These are phyloP conservation scores for Tetrapisispora fleetii DNA, from an alignment of 805 yeast species.

Conservation along the genomic window DNA sequence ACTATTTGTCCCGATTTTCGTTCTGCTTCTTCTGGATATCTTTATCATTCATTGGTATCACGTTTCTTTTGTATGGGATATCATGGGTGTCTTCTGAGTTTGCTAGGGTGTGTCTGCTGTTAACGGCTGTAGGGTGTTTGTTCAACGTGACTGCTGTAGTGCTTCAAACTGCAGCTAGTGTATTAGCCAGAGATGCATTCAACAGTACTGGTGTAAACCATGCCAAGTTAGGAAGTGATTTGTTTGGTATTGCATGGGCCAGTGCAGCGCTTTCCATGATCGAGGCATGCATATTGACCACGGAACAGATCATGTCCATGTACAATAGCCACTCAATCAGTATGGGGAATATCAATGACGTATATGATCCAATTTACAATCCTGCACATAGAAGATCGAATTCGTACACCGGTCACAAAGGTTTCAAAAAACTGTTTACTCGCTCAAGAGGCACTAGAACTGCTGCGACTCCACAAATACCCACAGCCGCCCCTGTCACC, in stretches of 20 bases:
- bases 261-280: conserved; percentile 36
- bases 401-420: neutral
- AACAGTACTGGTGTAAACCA: conserved; percentile 30
- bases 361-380: neutral
- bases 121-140: conserved; percentile 42
- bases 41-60: conserved; percentile 51
- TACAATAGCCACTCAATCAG: neutral
- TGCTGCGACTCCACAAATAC: neutral
- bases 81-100: conserved; percentile 47
- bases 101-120: conserved; percentile 44
- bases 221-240: conserved; percentile 45
- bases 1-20: conserved; percentile 55
- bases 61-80: conserved; percentile 46
- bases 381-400: neutral
- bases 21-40: conserved; percentile 55
- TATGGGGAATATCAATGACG: neutral
- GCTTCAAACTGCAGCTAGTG: conserved; percentile 66
- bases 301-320: neutral
- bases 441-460: neutral
- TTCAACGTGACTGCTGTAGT: conserved; percentile 55
- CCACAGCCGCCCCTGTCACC: neutral
- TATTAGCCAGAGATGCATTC: conserved; percentile 68
- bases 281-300: conserved; percentile 1
- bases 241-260: conserved; percentile 64
- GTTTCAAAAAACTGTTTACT: neutral